Percentiles rank a stretch among this genome's conserved stretches.
These are phyloP conservation scores for Sporothrix schenckii DNA, from an alignment of 2,329 filamentous ascomycete genomes.

Conservation along the genomic window DNA sequence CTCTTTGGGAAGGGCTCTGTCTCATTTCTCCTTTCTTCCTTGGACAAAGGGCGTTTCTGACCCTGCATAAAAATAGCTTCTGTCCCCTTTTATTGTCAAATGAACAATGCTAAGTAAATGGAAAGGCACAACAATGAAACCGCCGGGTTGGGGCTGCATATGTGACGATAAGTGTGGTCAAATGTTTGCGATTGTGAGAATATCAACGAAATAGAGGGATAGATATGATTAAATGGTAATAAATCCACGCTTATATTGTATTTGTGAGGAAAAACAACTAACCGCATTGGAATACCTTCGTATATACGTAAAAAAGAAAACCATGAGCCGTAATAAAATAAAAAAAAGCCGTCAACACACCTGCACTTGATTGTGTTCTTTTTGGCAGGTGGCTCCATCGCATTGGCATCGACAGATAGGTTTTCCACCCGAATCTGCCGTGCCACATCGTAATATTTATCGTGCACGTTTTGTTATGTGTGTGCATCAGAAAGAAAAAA, in stretches of 20 bases:
- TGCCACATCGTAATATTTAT: neutral
- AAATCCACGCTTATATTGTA: neutral
- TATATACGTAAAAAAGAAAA: too few relatives aligned
- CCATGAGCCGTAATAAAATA: too few relatives aligned
- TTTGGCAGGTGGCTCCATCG: too few relatives aligned
- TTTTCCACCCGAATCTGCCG: too few relatives aligned
- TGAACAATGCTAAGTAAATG: constrained; percentile 12
- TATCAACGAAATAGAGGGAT: neutral
- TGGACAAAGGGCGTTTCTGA: neutral
- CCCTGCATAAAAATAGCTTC: constrained; percentile 18
- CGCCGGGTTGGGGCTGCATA: neutral
- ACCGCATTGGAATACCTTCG: too few relatives aligned
- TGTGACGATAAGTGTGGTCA: neutral
- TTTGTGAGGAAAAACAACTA: neutral
- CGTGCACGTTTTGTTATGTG: neutral
- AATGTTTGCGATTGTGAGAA: neutral
- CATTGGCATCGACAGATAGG: too few relatives aligned
- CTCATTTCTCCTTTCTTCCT: neutral
- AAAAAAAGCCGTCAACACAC: too few relatives aligned
- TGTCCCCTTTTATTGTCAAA: neutral
- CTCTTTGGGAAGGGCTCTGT: neutral
- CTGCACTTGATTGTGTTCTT: too few relatives aligned
- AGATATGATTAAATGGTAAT: neutral
- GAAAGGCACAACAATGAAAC: neutral
- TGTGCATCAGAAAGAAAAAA: neutral